These are phyloP conservation scores for Hippophae gyantsensis DNA, from an alignment of 306 rosid species.

Conservation along the genomic window DNA sequence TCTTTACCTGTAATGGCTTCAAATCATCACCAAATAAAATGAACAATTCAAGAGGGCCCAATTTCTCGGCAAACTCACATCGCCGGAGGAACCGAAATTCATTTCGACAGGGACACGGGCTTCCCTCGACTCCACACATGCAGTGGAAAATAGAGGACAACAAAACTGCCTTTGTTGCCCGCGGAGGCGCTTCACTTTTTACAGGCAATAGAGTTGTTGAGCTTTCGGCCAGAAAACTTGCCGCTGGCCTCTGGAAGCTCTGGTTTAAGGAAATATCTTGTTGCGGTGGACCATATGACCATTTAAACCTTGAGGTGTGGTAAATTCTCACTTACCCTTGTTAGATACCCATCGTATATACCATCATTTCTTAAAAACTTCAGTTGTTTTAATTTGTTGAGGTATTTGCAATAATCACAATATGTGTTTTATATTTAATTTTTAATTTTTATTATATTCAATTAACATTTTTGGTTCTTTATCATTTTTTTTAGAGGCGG, in stretches of 20 bases:
- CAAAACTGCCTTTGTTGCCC: background rate
- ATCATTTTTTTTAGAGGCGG: background rate
- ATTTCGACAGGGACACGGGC: slow-evolving; percentile 4
- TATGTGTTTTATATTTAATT: background rate
- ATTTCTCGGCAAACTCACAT: slow-evolving; percentile 7
- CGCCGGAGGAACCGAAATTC: slow-evolving; percentile 15
- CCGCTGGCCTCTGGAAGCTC: slow-evolving; percentile 50
- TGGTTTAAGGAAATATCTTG: slow-evolving; percentile 24
- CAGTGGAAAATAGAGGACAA: slow-evolving; percentile 17
- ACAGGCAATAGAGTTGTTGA: slow-evolving; percentile 1
- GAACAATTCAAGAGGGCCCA: slow-evolving; percentile 14
- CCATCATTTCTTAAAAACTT: background rate
- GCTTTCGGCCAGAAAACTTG: slow-evolving; percentile 49
- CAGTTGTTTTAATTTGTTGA: background rate
- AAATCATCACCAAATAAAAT: slow-evolving; percentile 12
- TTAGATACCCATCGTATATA: background rate
- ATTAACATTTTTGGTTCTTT: background rate
- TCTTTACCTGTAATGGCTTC: slow-evolving; percentile 18
- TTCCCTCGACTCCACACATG: slow-evolving; percentile 15
- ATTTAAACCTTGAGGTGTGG: slow-evolving; percentile 23
- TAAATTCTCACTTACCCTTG: background rate
- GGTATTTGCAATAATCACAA: too few relatives aligned
- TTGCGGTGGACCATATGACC: background rate
- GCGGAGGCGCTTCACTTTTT: slow-evolving; percentile 11
- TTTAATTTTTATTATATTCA: background rate